Conservation (phyloP, 1,284 basidiomycete genomes). For the Papiliotrema flavescens region DNA sequence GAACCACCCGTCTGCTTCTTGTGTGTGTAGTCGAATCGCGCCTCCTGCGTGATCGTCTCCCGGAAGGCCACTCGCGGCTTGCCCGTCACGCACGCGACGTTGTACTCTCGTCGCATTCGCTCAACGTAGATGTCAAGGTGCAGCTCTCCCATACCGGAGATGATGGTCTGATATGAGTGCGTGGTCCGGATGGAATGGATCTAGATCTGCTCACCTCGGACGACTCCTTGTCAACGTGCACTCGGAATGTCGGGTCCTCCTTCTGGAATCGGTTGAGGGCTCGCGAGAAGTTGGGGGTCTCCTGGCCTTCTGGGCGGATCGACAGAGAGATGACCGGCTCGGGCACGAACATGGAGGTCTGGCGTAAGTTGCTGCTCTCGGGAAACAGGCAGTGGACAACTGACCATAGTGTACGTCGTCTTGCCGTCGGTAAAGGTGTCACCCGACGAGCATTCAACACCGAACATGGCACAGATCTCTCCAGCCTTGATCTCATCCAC, state of each 20-base stretch:
- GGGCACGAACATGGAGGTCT: slow-evolving; percentile 98
- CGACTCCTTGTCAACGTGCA: slow-evolving; percentile 89
- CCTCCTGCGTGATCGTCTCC: slow-evolving; percentile 81
- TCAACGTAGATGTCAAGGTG: slow-evolving; percentile 99
- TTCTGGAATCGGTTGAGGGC: slow-evolving; percentile 98
- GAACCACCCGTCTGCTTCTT: slow-evolving; percentile 99
- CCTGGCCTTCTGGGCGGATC: slow-evolving; percentile 85
- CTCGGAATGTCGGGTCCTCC: slow-evolving; percentile 98
- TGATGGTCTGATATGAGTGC: slow-evolving; percentile 74
- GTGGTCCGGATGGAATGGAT: slow-evolving; percentile 5
- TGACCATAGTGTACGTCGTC: slow-evolving; percentile 80
- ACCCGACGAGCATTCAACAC: slow-evolving; percentile 96
- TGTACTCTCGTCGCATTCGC: slow-evolving; percentile 97
- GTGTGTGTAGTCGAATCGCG: slow-evolving; percentile 88
- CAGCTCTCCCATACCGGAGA: slow-evolving; percentile 98
- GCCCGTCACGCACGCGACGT: slow-evolving; percentile 87
- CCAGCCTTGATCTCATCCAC: slow-evolving; percentile 93
- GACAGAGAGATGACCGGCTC: slow-evolving; percentile 97
- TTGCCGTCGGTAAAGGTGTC: slow-evolving; percentile 97
- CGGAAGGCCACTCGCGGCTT: slow-evolving; percentile 97
- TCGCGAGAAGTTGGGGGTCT: slow-evolving; percentile 92
- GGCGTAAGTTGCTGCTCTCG: not conserved
- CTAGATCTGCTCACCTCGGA: slow-evolving; percentile 65
- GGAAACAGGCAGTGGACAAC: slow-evolving; percentile 27
- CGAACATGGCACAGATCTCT: slow-evolving; percentile 99